phyloP scores from a whole-genome alignment of 2,329 filamentous ascomycete genomes.

The Xylaria hypoxylon region DNA sequence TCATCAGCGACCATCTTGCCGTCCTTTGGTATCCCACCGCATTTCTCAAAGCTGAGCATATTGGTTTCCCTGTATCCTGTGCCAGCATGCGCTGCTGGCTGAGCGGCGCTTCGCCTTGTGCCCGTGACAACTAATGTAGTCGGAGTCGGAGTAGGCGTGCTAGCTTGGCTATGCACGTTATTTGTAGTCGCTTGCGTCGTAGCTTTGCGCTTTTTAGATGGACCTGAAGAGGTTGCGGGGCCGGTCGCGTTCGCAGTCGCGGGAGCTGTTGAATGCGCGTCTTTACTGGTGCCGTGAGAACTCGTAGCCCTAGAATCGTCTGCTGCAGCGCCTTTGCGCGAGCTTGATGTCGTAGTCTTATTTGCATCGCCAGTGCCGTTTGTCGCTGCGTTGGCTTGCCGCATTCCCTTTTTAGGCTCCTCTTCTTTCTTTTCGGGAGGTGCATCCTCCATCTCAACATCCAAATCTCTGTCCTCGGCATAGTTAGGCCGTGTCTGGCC shows the following conservation, averaged over 20 bases:
- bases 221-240: slow-evolving; percentile 44
- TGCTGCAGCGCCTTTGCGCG: slow-evolving; percentile 56
- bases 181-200: slow-evolving; percentile 56
- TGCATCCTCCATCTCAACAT: slow-evolving; percentile 85
- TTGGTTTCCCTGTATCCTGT: slow-evolving; percentile 75
- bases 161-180: slow-evolving; percentile 46
- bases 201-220: slow-evolving; percentile 88
- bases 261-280: slow-evolving; percentile 45
- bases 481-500: slow-evolving; percentile 89
- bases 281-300: slow-evolving; percentile 44
- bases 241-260: slow-evolving; percentile 41
- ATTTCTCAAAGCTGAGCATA: slow-evolving; percentile 87
- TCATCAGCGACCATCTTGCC: slow-evolving; percentile 89
- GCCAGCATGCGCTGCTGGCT: slow-evolving; percentile 39
- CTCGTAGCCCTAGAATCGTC: slow-evolving; percentile 48
- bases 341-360: slow-evolving; percentile 46
- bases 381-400: slow-evolving; percentile 56
- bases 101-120: slow-evolving; percentile 45
- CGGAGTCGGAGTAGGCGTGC: slow-evolving; percentile 44
- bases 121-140: slow-evolving; percentile 46
- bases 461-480: slow-evolving; percentile 91
- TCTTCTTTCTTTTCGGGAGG: slow-evolving; percentile 66
- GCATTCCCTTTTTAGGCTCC: slow-evolving; percentile 68
- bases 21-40: slow-evolving; percentile 75
- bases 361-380: slow-evolving; percentile 50